Evolutionary conservation across 108 stramenopile genomes (phyloP).

Genomic region (Cyclostephanos tholiformis): DNA sequence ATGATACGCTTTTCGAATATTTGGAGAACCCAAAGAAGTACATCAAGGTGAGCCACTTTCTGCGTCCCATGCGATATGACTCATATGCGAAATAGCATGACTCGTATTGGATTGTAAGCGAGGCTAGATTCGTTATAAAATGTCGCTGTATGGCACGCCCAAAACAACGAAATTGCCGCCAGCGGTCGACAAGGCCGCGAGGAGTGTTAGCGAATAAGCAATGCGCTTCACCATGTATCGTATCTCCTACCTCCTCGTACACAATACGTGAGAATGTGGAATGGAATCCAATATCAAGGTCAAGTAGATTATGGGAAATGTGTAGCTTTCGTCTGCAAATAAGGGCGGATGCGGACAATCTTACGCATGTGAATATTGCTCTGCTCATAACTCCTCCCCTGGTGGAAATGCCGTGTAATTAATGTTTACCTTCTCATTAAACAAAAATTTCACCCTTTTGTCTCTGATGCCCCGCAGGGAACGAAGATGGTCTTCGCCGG

Average conservation of each 20-base stretch:
- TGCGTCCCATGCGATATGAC: background rate
- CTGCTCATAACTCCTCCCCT: no score
- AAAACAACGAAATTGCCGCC: no score
- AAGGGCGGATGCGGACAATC: no score
- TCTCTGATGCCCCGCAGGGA: slow-evolving; percentile 63
- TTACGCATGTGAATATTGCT: no score
- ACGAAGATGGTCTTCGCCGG: slow-evolving; percentile 99
- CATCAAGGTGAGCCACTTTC: slow-evolving; percentile 87
- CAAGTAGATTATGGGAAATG: no score
- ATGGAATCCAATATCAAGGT: no score
- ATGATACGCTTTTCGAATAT: slow-evolving; percentile 94
- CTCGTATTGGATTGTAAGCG: background rate
- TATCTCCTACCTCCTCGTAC: background rate
- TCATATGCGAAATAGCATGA: no score
- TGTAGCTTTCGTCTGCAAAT: no score
- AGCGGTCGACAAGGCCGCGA: background rate
- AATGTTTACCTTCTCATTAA: slow-evolving; percentile 14
- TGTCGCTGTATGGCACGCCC: no score
- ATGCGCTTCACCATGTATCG: background rate
- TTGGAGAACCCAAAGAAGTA: slow-evolving; percentile 99
- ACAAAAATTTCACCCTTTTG: background rate
- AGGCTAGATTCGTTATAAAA: no score
- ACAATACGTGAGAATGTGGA: background rate
- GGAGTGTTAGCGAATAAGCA: background rate
- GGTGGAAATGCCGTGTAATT: background rate